Conservation (phyloP, 1,284 basidiomycete species). For the Mycosarcoma mackinlayi region DNA sequence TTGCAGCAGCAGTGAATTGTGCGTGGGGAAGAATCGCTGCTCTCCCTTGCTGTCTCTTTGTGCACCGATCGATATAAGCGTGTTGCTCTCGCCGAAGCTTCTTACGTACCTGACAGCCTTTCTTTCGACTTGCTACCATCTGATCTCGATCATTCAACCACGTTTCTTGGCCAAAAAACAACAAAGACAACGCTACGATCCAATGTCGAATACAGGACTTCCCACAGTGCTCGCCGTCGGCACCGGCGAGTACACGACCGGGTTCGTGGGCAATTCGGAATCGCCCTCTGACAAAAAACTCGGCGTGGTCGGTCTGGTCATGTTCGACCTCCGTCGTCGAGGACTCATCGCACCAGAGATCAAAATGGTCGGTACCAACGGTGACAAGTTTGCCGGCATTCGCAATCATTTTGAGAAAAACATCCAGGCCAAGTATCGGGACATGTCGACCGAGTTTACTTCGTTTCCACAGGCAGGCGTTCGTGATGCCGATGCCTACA, state of each 20-base stretch:
- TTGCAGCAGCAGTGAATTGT: no score
- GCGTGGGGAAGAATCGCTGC: no score
- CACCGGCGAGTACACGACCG: constrained; percentile 77
- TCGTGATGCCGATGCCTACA: constrained; percentile 84
- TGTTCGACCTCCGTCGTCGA: constrained; percentile 86
- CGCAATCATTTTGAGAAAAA: constrained; percentile 83
- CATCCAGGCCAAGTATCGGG: constrained; percentile 84
- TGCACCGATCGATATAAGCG: no score
- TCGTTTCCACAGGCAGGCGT: constrained; percentile 79
- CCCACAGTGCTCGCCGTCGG: constrained; percentile 46
- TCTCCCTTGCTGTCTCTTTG: no score
- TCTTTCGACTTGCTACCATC: no score
- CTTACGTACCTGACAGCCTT: no score
- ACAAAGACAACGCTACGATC: no score
- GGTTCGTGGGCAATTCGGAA: constrained; percentile 87
- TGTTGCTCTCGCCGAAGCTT: no score
- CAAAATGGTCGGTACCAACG: constrained; percentile 84
- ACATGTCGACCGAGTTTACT: constrained; percentile 84
- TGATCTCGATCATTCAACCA: not conserved
- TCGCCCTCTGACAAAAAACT: constrained; percentile 94
- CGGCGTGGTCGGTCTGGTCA: constrained; percentile 83
- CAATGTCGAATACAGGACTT: constrained; percentile 26
- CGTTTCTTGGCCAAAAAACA: not conserved
- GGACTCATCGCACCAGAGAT: constrained; percentile 79
- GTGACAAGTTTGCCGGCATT: constrained; percentile 85